A percentile compares a stretch with the other conserved stretches of the same genome.
Conservation (phyloP, 495 filamentous ascomycete species). For the Neurospora intermedia region DNA sequence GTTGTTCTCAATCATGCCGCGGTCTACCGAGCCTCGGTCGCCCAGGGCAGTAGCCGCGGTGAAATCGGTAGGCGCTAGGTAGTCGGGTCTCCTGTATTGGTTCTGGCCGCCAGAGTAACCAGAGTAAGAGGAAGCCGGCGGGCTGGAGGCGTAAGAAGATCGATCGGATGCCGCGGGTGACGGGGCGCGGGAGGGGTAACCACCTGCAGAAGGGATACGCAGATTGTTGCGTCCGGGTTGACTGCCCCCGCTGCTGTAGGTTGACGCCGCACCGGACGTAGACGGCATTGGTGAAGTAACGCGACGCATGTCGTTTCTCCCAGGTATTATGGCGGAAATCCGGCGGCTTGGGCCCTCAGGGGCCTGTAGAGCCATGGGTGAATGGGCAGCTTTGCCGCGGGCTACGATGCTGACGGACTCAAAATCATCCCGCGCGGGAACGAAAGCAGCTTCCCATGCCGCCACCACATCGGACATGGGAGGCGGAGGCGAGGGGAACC, state of each 20-base stretch:
- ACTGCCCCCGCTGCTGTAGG: not conserved
- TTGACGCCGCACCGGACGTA: not conserved
- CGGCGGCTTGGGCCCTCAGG: constrained; percentile 20
- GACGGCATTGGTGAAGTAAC: not conserved
- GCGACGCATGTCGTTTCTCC: constrained; percentile 1
- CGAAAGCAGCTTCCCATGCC: constrained; percentile 57
- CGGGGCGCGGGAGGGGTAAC: not conserved
- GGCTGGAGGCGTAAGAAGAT: not conserved
- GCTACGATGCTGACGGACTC: constrained; percentile 64
- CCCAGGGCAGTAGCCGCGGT: constrained; percentile 34
- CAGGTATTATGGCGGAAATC: constrained; percentile 25
- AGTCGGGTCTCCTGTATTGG: constrained; percentile 15
- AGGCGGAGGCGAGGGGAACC: constrained; percentile 64
- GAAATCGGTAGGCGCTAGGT: constrained; percentile 35
- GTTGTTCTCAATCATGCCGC: not conserved
- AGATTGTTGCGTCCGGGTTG: constrained; percentile 7
- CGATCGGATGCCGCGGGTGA: not conserved
- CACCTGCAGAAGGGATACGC: constrained; percentile 25
- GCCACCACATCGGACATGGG: constrained; percentile 61
- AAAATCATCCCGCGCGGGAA: constrained; percentile 54
- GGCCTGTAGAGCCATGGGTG: constrained; percentile 39
- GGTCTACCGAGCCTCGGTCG: constrained; percentile 13
- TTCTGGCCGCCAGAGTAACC: constrained; percentile 15
- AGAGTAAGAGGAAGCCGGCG: constrained; percentile 4
- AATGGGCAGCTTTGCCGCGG: constrained; percentile 63